Percentiles rank a stretch among this genome's conserved stretches.
These are phyloP conservation scores for bread wheat (Triticum aestivum) DNA, from an alignment of 176 grass and related monocot species.

Conservation along the genomic window DNA sequence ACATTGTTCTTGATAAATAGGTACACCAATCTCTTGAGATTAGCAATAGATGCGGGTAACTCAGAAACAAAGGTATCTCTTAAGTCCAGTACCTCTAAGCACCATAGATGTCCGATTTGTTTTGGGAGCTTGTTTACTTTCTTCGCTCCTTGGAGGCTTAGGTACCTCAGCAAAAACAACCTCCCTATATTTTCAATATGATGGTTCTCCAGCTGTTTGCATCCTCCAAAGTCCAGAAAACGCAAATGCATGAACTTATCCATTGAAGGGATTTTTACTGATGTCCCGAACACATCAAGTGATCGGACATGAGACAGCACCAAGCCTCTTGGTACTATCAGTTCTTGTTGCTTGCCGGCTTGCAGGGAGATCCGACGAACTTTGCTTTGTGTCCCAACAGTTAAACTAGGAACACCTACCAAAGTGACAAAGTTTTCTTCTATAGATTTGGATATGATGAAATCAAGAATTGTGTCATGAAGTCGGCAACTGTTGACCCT, in stretches of 20 bases:
- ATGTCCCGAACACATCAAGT: too few relatives aligned
- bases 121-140: too few relatives aligned
- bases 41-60: not conserved
- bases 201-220: too few relatives aligned
- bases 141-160: accelerated
- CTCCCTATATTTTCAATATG: too few relatives aligned
- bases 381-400: not conserved
- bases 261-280: too few relatives aligned
- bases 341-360: not conserved
- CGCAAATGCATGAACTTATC: too few relatives aligned
- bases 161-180: too few relatives aligned
- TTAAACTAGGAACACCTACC: not conserved
- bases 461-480: not conserved
- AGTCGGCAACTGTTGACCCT: not conserved
- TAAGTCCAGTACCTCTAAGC: not conserved
- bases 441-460: not conserved
- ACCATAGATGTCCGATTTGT: too few relatives aligned
- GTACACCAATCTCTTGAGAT: not conserved
- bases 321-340: not conserved
- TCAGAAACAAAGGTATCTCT: not conserved
- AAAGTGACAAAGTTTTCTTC: conserved; percentile 40
- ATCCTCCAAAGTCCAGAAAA: too few relatives aligned
- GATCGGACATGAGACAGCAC: not conserved
- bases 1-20: not conserved
- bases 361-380: conserved; percentile 4